phyloP scores from a whole-genome alignment of 2,329 filamentous ascomycete species.

The Verticillium alfalfae region DNA sequence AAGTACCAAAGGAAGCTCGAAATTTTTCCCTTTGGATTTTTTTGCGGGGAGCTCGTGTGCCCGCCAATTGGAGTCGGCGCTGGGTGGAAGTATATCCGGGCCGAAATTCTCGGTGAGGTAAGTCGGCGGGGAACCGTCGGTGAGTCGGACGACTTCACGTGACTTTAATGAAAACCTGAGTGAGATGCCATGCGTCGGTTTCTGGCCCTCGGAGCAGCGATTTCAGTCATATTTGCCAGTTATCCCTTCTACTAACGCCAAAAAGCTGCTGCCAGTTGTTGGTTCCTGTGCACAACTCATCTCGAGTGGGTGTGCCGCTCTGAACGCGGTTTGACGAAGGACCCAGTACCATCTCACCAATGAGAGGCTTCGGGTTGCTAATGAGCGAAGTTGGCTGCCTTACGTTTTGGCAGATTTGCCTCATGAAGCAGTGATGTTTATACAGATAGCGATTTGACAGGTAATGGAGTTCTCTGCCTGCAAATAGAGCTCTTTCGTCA shows the following conservation, averaged over 20 bases:
- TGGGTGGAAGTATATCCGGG: conserved; percentile 4
- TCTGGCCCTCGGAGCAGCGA: too few species aligned
- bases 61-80: not conserved
- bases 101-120: not conserved
- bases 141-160: not conserved
- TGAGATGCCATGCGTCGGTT: not conserved
- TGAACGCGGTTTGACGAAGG: not conserved
- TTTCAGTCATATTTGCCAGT: too few species aligned
- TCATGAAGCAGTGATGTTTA: too few species aligned
- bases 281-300: too few species aligned
- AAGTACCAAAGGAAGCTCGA: not conserved
- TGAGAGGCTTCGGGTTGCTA: not conserved
- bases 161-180: not conserved
- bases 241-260: too few species aligned
- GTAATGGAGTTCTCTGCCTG: too few species aligned
- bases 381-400: not conserved
- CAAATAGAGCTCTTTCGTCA: too few species aligned
- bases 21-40: conserved; percentile 3
- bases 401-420: too few species aligned
- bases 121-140: not conserved
- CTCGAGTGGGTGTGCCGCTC: not conserved
- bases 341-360: not conserved
- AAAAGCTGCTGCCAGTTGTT: too few species aligned
- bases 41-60: conserved; percentile 2
- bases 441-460: too few species aligned